Conservation (phyloP, 805 yeast species). For the Ogataea ganodermae region DNA sequence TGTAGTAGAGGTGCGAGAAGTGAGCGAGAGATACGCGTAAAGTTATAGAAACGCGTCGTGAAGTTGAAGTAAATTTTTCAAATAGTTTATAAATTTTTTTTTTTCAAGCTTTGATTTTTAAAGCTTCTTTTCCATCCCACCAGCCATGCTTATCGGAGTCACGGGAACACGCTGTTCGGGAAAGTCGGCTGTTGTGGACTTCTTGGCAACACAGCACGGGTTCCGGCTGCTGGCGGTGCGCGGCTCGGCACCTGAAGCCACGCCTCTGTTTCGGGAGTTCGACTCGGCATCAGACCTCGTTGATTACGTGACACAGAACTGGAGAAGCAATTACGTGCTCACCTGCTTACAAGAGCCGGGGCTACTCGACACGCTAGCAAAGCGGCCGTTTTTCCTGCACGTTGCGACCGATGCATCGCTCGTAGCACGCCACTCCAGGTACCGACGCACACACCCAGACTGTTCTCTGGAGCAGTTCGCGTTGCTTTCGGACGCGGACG, state of each 20-base stretch:
- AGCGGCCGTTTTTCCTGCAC: slow-evolving; percentile 84
- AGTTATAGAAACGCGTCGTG: neutral
- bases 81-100: neutral
- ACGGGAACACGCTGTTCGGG: slow-evolving; percentile 74
- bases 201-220: slow-evolving; percentile 52
- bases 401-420: slow-evolving; percentile 76
- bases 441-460: slow-evolving; percentile 18
- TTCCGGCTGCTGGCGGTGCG: slow-evolving; percentile 41
- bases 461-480: slow-evolving; percentile 20
- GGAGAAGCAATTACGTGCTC: slow-evolving; percentile 65
- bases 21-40: neutral
- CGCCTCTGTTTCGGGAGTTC: slow-evolving; percentile 36
- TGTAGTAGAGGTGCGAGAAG: neutral
- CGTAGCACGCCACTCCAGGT: slow-evolving; percentile 45
- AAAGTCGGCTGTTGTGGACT: slow-evolving; percentile 60
- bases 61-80: no score
- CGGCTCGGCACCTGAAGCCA: slow-evolving; percentile 20
- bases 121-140: neutral
- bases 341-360: slow-evolving; percentile 47
- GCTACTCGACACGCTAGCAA: slow-evolving; percentile 49
- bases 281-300: slow-evolving; percentile 46
- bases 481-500: slow-evolving; percentile 15
- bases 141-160: slow-evolving; percentile 69
- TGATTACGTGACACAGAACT: slow-evolving; percentile 63
- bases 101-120: neutral